A percentile compares a stretch with the other conserved stretches of the same genome.
These are phyloP conservation scores for Besnoitia besnoiti DNA, from an alignment of 169 alveolate genomes.

Conservation along the genomic window DNA sequence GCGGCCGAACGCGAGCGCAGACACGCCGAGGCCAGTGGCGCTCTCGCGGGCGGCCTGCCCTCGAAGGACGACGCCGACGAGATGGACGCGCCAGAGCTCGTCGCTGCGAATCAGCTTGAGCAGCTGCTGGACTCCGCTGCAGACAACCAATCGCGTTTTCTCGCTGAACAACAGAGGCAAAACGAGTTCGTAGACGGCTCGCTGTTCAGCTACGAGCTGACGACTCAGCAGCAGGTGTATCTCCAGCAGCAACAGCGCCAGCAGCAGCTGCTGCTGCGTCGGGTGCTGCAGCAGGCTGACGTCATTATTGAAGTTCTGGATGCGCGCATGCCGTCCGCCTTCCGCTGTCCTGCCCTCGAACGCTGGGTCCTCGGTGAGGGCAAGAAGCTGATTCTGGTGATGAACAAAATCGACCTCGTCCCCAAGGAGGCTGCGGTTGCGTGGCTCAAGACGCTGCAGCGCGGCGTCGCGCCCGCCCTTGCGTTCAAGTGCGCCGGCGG, in stretches of 20 bases:
- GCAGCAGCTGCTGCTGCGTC: constrained; percentile 72
- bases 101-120: not conserved
- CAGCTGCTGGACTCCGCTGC: not conserved
- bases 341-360: constrained; percentile 89
- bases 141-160: not conserved
- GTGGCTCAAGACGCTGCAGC: constrained; percentile 73
- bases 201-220: not conserved
- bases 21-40: not conserved
- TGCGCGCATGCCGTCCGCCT: constrained; percentile 93
- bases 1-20: not conserved
- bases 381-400: constrained; percentile 88
- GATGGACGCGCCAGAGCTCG: not conserved
- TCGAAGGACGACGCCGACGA: constrained; percentile 70
- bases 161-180: not conserved
- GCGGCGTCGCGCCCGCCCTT: constrained; percentile 69
- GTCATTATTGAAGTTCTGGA: constrained; percentile 90
- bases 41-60: not conserved
- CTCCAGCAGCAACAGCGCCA: constrained; percentile 64
- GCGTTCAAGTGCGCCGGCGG: constrained; percentile 55
- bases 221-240: constrained; percentile 21
- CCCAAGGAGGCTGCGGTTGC: constrained; percentile 84
- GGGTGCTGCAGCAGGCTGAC: constrained; percentile 88
- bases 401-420: constrained; percentile 93
- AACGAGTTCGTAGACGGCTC: not conserved
- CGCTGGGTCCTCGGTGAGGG: constrained; percentile 82